Conservation (phyloP, 768 basidiomycete genomes). For the Harrya chromipes region DNA sequence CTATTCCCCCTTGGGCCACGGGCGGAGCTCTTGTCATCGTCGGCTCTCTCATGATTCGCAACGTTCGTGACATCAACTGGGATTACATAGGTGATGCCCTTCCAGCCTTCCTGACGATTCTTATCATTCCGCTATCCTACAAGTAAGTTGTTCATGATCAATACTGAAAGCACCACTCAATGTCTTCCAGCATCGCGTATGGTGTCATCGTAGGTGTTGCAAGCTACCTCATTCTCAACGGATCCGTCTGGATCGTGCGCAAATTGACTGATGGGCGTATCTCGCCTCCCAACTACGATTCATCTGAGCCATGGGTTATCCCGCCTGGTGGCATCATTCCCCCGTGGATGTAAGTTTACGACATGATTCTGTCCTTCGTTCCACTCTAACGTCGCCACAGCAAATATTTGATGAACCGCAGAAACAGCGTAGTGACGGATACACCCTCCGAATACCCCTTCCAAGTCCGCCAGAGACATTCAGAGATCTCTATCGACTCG, state of each 20-base stretch:
- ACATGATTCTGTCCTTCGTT: background rate
- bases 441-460: constrained; percentile 27
- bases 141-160: constrained; percentile 47
- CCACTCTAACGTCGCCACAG: constrained; percentile 12
- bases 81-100: constrained; percentile 84
- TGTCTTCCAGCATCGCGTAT: constrained; percentile 67
- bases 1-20: constrained; percentile 84
- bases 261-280: constrained; percentile 58
- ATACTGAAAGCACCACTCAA: background rate
- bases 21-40: constrained; percentile 83
- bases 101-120: constrained; percentile 78
- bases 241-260: constrained; percentile 54
- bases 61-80: constrained; percentile 87
- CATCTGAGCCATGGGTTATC: constrained; percentile 65
- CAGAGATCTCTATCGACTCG: constrained; percentile 33
- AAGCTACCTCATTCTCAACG: constrained; percentile 72
- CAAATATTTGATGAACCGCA: constrained; percentile 25
- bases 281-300: constrained; percentile 59
- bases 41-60: constrained; percentile 87
- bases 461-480: constrained; percentile 31
- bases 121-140: constrained; percentile 76
- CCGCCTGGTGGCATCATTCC: constrained; percentile 72
- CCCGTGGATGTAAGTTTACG: constrained; percentile 55
- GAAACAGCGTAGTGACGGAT: background rate
- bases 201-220: constrained; percentile 80